phyloP scores from a whole-genome alignment of 257 asterid genomes.

The Echium plantagineum region DNA sequence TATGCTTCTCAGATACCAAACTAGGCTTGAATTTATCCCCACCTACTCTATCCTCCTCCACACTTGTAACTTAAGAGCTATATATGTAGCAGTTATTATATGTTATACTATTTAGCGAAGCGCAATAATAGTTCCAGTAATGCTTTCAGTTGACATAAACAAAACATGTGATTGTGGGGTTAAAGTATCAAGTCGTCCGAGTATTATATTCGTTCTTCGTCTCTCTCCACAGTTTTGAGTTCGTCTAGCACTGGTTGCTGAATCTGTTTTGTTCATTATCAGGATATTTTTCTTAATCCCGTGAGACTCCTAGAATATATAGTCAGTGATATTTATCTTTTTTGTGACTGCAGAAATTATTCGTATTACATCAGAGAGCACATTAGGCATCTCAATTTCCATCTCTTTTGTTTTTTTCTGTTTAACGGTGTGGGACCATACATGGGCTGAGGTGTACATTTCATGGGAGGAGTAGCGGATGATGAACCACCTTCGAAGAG shows the following conservation, averaged over 20 bases:
- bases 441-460: conserved; percentile 76
- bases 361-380: not conserved
- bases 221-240: too few species aligned
- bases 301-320: not conserved
- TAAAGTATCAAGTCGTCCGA: too few species aligned
- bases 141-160: too few species aligned
- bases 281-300: not conserved
- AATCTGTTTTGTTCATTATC: not conserved
- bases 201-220: too few species aligned
- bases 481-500: conserved; percentile 80
- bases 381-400: conserved; percentile 8
- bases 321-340: not conserved
- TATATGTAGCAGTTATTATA: too few species aligned
- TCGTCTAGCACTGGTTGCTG: not conserved
- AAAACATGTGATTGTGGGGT: too few species aligned
- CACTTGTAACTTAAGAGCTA: too few species aligned
- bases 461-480: conserved; percentile 87
- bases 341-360: not conserved
- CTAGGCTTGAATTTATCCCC: too few species aligned
- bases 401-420: conserved; percentile 1
- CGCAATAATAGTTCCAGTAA: too few species aligned
- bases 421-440: conserved; percentile 18
- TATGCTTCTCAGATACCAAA: too few species aligned
- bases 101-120: too few species aligned
- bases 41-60: too few species aligned